phyloP scores from a whole-genome alignment of 257 asterid species.

The Gentiana straminea region DNA sequence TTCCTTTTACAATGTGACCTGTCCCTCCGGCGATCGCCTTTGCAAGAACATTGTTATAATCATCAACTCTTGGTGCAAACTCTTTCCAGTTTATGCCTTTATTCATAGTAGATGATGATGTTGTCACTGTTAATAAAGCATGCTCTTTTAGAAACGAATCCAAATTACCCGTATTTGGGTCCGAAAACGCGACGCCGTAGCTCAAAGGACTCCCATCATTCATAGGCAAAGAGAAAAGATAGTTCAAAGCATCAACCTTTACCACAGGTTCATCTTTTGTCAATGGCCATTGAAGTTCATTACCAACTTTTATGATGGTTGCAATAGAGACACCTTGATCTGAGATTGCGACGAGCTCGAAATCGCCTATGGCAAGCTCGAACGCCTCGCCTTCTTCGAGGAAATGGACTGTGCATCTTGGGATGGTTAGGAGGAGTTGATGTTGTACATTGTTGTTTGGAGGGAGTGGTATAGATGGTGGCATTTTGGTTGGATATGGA shows the following conservation, averaged over 20 bases:
- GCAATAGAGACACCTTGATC: constrained; percentile 50
- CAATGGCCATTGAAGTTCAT: constrained; percentile 75
- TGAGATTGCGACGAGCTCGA: constrained; percentile 30
- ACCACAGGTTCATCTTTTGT: constrained; percentile 80
- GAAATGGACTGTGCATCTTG: constrained; percentile 54
- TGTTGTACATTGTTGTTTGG: constrained; percentile 36
- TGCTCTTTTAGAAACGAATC: constrained; percentile 52
- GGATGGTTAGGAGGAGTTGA: constrained; percentile 35
- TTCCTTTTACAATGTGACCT: constrained; percentile 68
- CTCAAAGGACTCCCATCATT: constrained; percentile 47
- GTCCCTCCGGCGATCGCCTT: constrained; percentile 86
- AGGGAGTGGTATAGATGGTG: constrained; percentile 12
- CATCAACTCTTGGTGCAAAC: constrained; percentile 65
- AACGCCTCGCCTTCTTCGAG: constrained; percentile 60
- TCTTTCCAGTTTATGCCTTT: constrained; percentile 53
- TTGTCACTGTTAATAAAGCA: constrained; percentile 31
- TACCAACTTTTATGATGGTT: constrained; percentile 51
- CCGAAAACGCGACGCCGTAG: constrained; percentile 60
- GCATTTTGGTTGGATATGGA: constrained; percentile 2
- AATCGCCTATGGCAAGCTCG: constrained; percentile 51
- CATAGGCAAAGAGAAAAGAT: constrained; percentile 66
- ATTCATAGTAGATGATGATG: constrained; percentile 9
- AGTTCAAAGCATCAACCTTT: constrained; percentile 45
- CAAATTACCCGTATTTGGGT: constrained; percentile 17
- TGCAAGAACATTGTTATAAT: constrained; percentile 51